phyloP scores from a whole-genome alignment of 345 rosid species.

The Jatropha curcas region DNA sequence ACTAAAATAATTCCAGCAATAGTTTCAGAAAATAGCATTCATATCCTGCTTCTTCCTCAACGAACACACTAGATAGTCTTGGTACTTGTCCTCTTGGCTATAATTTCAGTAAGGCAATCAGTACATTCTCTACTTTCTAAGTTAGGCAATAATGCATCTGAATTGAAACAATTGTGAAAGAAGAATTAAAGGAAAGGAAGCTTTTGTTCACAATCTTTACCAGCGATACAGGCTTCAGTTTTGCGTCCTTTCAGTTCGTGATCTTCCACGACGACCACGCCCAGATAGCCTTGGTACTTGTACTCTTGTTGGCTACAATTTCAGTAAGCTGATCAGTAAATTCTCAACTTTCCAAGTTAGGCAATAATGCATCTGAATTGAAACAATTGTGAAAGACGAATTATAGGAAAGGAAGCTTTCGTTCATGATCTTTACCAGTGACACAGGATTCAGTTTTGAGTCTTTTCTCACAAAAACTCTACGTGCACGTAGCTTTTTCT shows the following conservation, averaged over 20 bases:
- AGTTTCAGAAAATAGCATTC: not conserved
- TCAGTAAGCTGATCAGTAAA: not conserved
- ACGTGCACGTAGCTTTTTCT: conserved; percentile 58
- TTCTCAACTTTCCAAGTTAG: not conserved
- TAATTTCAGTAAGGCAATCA: conserved; percentile 13
- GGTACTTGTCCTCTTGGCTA: conserved; percentile 46
- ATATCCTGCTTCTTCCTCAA: conserved; percentile 34
- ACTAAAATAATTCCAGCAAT: not conserved
- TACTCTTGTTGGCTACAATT: conserved; percentile 46
- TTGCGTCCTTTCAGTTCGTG: conserved; percentile 35
- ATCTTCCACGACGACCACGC: conserved; percentile 51
- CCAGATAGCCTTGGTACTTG: conserved; percentile 35
- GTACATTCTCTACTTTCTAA: not conserved
- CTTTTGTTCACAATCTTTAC: conserved; percentile 30
- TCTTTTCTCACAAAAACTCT: conserved; percentile 42
- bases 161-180: not conserved
- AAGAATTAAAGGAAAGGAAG: not conserved
- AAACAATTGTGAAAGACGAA: not conserved
- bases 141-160: not conserved
- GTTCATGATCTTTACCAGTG: conserved; percentile 36
- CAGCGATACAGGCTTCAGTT: conserved; percentile 28
- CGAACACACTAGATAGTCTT: conserved; percentile 43
- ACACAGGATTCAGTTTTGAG: conserved; percentile 23
- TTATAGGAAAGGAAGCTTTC: not conserved
- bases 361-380: not conserved